These are phyloP conservation scores for Niveomyces coronatus DNA, from an alignment of 2,329 filamentous ascomycete genomes.

Conservation along the genomic window DNA sequence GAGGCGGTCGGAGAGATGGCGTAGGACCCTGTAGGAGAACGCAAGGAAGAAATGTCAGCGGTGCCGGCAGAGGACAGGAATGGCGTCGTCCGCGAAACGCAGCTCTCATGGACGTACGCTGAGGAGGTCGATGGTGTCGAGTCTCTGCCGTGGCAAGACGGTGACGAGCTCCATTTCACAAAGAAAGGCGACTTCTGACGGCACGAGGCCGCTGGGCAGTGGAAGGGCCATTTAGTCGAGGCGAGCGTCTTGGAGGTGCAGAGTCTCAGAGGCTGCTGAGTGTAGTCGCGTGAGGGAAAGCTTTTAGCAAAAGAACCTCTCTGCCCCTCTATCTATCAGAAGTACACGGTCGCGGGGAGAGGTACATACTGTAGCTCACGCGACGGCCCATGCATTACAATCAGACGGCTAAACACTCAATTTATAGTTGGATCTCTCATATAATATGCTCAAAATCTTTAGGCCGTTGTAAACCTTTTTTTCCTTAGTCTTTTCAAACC, in stretches of 20 bases:
- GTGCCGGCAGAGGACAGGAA: conserved; percentile 6
- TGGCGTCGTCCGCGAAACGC: conserved; percentile 11
- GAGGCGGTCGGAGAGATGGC: conserved; percentile 66
- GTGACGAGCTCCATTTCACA: conserved; percentile 98
- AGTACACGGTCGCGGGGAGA: too few species aligned
- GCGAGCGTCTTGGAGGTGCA: conserved; percentile 2
- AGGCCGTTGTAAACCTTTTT: too few species aligned
- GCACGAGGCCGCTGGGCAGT: conserved; percentile 52
- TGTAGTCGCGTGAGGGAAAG: too few species aligned
- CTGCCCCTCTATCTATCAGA: too few species aligned
- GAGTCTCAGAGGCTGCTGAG: neutral
- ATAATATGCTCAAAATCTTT: too few species aligned
- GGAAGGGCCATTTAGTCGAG: conserved; percentile 36
- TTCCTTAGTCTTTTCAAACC: too few species aligned
- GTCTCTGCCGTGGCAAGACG: conserved; percentile 78
- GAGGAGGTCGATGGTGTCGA: conserved; percentile 77
- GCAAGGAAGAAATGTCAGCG: conserved; percentile 1
- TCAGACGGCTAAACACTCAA: too few species aligned
- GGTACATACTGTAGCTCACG: too few species aligned
- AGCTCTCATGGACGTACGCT: conserved; percentile 50
- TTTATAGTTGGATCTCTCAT: too few species aligned
- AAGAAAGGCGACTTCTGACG: conserved; percentile 83
- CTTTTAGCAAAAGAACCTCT: too few species aligned
- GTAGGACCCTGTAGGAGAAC: conserved; percentile 61
- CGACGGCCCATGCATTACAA: too few species aligned